Conservation (phyloP, 1,284 basidiomycete genomes). For the Pholiota adiposa region DNA sequence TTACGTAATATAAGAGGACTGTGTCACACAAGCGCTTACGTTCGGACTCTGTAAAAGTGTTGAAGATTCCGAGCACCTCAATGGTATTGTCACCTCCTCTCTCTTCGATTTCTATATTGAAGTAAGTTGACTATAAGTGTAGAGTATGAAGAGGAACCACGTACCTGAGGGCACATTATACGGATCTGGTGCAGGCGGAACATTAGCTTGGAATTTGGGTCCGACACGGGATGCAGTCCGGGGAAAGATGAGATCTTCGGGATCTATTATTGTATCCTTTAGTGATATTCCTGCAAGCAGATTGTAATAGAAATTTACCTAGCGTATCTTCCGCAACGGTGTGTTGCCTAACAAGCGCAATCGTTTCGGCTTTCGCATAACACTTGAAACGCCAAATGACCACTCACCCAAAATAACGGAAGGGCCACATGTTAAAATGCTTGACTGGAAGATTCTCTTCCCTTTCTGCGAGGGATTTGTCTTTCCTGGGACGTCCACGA, state of each 20-base stretch:
- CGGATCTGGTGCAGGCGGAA: slow-evolving; percentile 54
- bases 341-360: slow-evolving; percentile 62
- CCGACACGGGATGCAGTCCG: slow-evolving; percentile 88
- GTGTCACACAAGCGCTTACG: slow-evolving; percentile 41
- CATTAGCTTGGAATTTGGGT: slow-evolving; percentile 80
- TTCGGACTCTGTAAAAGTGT: slow-evolving; percentile 65
- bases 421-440: slow-evolving; percentile 94
- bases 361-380: slow-evolving; percentile 19
- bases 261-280: slow-evolving; percentile 55
- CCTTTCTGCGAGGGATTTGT: slow-evolving; percentile 66
- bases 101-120: slow-evolving; percentile 52
- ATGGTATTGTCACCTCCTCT: slow-evolving; percentile 78
- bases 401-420: slow-evolving; percentile 92
- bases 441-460: slow-evolving; percentile 79
- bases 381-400: slow-evolving; percentile 1
- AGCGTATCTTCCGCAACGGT: slow-evolving; percentile 92
- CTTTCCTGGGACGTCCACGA: slow-evolving; percentile 75
- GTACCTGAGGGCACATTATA: slow-evolving; percentile 47
- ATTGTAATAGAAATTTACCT: slow-evolving; percentile 49
- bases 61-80: slow-evolving; percentile 68
- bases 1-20: slow-evolving; percentile 25
- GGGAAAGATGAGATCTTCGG: slow-evolving; percentile 94
- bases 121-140: not conserved
- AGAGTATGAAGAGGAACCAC: slow-evolving; percentile 7
- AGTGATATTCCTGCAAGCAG: not conserved